Conservation (phyloP, 2,329 filamentous ascomycete genomes). For the Cladosporium cucumerinum region DNA sequence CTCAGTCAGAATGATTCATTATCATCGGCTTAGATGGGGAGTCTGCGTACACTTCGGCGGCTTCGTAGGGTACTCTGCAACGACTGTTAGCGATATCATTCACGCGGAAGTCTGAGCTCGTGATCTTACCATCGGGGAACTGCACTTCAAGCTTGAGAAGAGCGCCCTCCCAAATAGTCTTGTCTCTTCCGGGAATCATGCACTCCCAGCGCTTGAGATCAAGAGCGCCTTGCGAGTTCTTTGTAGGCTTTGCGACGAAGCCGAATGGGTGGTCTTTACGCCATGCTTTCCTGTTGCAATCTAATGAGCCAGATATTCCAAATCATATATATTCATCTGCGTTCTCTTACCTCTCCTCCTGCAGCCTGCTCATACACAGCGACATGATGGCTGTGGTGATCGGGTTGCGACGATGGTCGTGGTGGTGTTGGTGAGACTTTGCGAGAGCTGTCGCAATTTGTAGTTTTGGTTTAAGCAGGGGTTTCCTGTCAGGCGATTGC, state of each 20-base stretch:
- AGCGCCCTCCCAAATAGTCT: conserved; percentile 97
- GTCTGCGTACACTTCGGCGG: conserved; percentile 87
- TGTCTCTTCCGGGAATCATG: conserved; percentile 90
- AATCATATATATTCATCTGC: too few species aligned
- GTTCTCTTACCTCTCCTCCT: conserved; percentile 73
- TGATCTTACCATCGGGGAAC: conserved; percentile 80
- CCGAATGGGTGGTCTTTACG: conserved; percentile 94
- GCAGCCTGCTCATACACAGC: conserved; percentile 80
- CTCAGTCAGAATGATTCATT: conserved; percentile 18
- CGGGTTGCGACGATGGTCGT: conserved; percentile 10
- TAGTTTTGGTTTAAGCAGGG: background rate
- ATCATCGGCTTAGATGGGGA: conserved; percentile 13
- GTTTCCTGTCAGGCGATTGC: background rate
- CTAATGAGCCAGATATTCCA: conserved; percentile 18
- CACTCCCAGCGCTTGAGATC: conserved; percentile 97
- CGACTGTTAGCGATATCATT: background rate
- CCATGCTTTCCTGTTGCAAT: conserved; percentile 77
- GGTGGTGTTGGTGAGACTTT: background rate
- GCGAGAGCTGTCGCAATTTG: background rate
- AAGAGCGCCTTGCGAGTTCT: conserved; percentile 73
- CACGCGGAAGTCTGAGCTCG: background rate
- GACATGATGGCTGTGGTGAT: conserved; percentile 57
- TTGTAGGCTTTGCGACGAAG: conserved; percentile 86
- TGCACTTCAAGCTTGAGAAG: conserved; percentile 90
- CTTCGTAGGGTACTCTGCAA: conserved; percentile 91